Conservation (phyloP, 2,329 filamentous ascomycete species). For the Colletotrichum destructivum region DNA sequence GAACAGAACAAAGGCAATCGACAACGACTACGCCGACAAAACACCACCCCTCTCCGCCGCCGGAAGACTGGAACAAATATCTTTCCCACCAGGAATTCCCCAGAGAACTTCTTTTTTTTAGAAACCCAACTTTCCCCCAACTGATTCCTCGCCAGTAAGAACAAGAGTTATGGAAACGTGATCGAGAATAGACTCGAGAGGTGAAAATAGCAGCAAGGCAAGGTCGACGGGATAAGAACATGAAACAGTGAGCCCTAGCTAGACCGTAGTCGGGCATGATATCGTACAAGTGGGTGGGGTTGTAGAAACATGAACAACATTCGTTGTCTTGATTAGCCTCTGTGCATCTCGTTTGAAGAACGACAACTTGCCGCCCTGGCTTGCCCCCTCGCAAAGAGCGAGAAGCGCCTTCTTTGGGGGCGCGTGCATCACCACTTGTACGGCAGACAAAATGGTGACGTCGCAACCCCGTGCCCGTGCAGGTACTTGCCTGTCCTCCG, state of each 20-base stretch:
- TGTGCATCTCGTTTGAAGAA: conserved; percentile 24
- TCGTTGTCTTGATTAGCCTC: conserved; percentile 35
- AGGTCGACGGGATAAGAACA: conserved; percentile 17
- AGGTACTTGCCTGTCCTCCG: conserved; percentile 29
- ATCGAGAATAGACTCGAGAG: conserved; percentile 11
- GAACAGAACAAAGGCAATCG: conserved; percentile 9
- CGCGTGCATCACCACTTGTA: conserved; percentile 22
- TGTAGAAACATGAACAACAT: conserved; percentile 30
- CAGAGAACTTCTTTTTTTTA: conserved; percentile 36
- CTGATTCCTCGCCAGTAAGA: conserved; percentile 46
- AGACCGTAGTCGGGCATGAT: conserved; percentile 39
- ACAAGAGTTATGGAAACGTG: conserved; percentile 33
- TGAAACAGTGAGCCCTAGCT: conserved; percentile 39
- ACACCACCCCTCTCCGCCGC: conserved; percentile 40
- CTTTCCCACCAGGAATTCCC: conserved; percentile 45
- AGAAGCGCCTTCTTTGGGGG: neutral
- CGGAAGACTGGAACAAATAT: conserved; percentile 20
- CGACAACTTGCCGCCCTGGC: conserved; percentile 17
- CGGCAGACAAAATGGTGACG: conserved; percentile 23
- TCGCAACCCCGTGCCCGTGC: conserved; percentile 4
- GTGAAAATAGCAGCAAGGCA: conserved; percentile 5
- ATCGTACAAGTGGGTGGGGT: conserved; percentile 36
- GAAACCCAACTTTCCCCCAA: conserved; percentile 41
- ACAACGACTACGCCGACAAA: conserved; percentile 38
- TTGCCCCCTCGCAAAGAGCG: neutral